Conservation (phyloP, 2,329 filamentous ascomycete species). For the Parasarocladium wereldwijsianum region DNA sequence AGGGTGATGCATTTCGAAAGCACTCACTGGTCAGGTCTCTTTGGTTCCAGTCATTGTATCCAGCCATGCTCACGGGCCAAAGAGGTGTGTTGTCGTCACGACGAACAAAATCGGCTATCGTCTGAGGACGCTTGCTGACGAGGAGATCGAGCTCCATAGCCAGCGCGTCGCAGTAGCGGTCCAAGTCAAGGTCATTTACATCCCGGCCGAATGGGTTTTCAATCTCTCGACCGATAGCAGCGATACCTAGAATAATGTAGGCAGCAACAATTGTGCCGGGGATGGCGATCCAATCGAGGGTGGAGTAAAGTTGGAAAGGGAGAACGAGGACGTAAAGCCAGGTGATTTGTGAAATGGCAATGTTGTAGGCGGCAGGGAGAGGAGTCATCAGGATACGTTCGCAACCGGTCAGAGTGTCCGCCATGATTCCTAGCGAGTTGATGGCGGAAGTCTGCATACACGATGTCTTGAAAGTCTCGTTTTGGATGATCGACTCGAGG, state of each 20-base stretch:
- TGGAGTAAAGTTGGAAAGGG: slow-evolving; percentile 53
- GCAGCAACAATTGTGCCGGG: slow-evolving; percentile 36
- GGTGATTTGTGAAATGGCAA: slow-evolving; percentile 63
- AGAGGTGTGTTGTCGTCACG: too few relatives aligned
- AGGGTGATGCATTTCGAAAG: too few relatives aligned
- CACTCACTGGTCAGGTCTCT: too few relatives aligned
- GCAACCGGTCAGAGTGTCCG: slow-evolving; percentile 50
- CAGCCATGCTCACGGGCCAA: too few relatives aligned
- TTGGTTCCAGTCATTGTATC: too few relatives aligned
- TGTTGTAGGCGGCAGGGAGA: slow-evolving; percentile 58
- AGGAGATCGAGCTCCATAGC: too few relatives aligned
- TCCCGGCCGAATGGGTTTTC: slow-evolving; percentile 56
- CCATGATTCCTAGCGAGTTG: slow-evolving; percentile 37
- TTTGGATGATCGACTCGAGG: slow-evolving; percentile 38
- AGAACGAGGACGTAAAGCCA: slow-evolving; percentile 61
- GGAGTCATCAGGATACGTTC: slow-evolving; percentile 64
- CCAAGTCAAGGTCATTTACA: slow-evolving; percentile 50
- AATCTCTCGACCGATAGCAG: slow-evolving; percentile 41
- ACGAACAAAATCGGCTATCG: too few relatives aligned
- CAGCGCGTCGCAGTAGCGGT: slow-evolving; percentile 47
- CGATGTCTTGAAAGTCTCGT: slow-evolving; percentile 29
- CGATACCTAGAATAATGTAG: slow-evolving; percentile 29
- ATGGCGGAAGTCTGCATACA: slow-evolving; percentile 37
- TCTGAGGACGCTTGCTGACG: too few relatives aligned
- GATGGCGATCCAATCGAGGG: slow-evolving; percentile 40